Base-by-base conservation (phyloP, 805 yeast species). In the Candida peoriensis region DNA sequence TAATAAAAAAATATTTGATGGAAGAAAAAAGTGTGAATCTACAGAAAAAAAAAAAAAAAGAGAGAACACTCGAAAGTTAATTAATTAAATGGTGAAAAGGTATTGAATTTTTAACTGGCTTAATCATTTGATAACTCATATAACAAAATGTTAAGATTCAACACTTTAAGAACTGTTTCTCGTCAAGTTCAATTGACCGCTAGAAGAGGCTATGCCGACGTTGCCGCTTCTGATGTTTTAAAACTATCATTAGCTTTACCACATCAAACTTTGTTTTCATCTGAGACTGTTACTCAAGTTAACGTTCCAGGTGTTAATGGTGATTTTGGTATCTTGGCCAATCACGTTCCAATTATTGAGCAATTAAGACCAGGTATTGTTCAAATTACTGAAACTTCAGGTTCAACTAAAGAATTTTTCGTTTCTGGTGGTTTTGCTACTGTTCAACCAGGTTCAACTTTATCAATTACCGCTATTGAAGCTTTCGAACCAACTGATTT, bases 341-440 rank as follows among this genome's bases (percentile, higher is more conserved):
- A 86, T 72, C 98, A 93, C 78, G 96, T 93, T 57, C 97, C 98
- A 55, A 78, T 84, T 55, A 87, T 90, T 47, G 97, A 93, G 71
- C 95, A 93, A 74, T 79, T 93, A 62, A 76, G 80, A 58, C 96
- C 98, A 53, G 98, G 98, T 65, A 74, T 93, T 43, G 82, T 93
- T 55, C 96, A 89, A 66, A 78, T 93, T 58, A 81, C 86, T 49
- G 90, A 86, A 64, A 64, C 82, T 37, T 72, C 74, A 42, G 83
- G 83, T 54, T 64, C 82, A 47, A 69, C 76, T 60, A 71, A 76
- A 65, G 86, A 84, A 66, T 90, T 65, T 73, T 93, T 90, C 54
- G 88, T 90, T 48, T 77, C 94, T 44, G 97, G 97, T 49, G 98
- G 98, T 51, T 84, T 90, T 57, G 97, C 96, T 42, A 78, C 95